Base-by-base conservation (phyloP, 805 yeast species). In the Saccharomycodes ludwigii region DNA sequence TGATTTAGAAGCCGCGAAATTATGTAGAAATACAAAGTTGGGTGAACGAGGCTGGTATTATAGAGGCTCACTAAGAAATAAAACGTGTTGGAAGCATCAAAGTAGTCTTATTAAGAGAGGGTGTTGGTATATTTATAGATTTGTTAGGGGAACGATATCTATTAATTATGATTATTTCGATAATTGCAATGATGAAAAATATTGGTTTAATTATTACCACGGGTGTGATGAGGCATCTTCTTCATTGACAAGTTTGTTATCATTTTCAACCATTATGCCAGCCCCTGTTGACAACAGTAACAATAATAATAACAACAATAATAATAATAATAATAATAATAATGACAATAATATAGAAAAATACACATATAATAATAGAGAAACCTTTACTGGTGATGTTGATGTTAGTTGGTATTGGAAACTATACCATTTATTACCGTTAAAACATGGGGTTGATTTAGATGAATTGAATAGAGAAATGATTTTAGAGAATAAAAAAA, bases 21-120 rank as follows among this genome's bases (percentile, higher is more conserved):
- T 53, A 21, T 49, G 49, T 21, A 30, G 44, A 29, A 17, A 38
- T 21, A 41, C 47, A 23, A 34, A 41, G 3, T 19, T 33, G 20
- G 59, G 59, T 1, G 40, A 37, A 32, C 40, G 32, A 22, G 59
- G 59, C 12, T 54, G 56, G 56, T 54, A 42, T 29, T 53, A 45
- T 25, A 46, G 57, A 24, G 48, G 54, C 4, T 40, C 41, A 23
- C 45, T 44, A 43, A 25, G 33, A 12, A 41, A 30, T 26, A 33
- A 34, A 19, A 37, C 37, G n/a, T 50, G 52, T 32, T 50, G 58
- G 57, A 42, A 40, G 35, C 42, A 48, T 31, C 37, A 46, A 29
- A 41, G 48, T 3, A 40, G 42, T 13, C 16, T 30, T 10, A 42
- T 46, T 43, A 52, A 50, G 31, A 39, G 48, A 11, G 16, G 24